phyloP scores from a whole-genome alignment of 2,329 filamentous ascomycete species.

The Fusarium aywerte region DNA sequence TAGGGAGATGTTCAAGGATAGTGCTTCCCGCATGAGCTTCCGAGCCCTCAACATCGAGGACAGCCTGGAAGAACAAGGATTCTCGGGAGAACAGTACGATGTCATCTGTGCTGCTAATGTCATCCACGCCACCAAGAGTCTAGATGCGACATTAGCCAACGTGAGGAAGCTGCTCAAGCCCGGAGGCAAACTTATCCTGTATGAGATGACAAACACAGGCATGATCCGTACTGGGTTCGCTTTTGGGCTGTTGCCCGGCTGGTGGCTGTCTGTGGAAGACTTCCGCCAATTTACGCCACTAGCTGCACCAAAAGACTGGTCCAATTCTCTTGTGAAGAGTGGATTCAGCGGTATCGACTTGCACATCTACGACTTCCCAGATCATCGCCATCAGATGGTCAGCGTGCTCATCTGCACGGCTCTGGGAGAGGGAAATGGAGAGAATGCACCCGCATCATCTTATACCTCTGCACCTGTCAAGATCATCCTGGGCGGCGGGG shows the following conservation, averaged over 20 bases:
- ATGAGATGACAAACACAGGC: constrained; percentile 11
- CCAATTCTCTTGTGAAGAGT: neutral
- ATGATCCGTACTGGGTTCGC: constrained; percentile 4
- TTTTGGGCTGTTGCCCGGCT: neutral
- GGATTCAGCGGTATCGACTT: constrained; percentile 10
- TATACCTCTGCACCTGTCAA: neutral
- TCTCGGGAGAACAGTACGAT: constrained; percentile 6
- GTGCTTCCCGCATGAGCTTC: neutral
- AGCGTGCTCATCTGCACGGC: constrained; percentile 10
- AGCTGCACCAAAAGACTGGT: constrained; percentile 6
- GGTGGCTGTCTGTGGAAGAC: constrained; percentile 5
- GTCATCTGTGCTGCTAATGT: constrained; percentile 2
- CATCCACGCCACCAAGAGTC: constrained; percentile 11
- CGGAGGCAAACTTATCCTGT: constrained; percentile 7
- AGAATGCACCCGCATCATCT: neutral
- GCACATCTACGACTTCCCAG: constrained; percentile 10
- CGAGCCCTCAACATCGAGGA: constrained; percentile 6
- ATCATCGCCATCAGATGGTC: constrained; percentile 2
- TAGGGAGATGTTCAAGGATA: constrained; percentile 1
- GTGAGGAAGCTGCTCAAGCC: neutral
- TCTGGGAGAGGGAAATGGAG: neutral
- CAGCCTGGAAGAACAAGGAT: neutral
- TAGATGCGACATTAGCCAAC: constrained; percentile 3
- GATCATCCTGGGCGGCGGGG: neutral
- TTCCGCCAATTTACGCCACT: constrained; percentile 5